phyloP scores from a whole-genome alignment of 2,329 filamentous ascomycete species.

The Claviceps paspali region DNA sequence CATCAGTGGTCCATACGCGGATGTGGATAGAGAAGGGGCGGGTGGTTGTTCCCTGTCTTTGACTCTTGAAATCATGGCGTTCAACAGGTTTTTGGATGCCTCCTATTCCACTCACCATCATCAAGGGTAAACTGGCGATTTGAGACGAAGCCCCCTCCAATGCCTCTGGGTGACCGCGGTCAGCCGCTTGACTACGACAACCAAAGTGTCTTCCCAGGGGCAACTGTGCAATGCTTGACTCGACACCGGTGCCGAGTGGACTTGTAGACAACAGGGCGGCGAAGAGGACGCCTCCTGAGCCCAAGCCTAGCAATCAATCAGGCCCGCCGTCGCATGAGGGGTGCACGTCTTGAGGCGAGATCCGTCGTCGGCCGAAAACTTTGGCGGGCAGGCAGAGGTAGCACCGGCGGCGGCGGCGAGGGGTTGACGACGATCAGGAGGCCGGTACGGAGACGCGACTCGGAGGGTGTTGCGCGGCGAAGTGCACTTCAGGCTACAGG shows the following conservation, averaged over 20 bases:
- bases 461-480: neutral
- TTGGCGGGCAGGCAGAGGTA: neutral
- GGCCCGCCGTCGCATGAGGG: slow-evolving; percentile 19
- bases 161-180: slow-evolving; percentile 17
- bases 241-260: slow-evolving; percentile 9
- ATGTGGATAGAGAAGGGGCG: neutral
- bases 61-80: neutral
- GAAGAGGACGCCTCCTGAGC: slow-evolving; percentile 18
- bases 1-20: neutral
- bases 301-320: slow-evolving; percentile 10
- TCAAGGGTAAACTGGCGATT: slow-evolving; percentile 25
- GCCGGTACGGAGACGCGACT: neutral
- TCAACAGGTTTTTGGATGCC: neutral
- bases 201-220: slow-evolving; percentile 7
- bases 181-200: slow-evolving; percentile 11
- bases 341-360: neutral
- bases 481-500: too few species aligned
- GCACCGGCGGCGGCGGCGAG: neutral
- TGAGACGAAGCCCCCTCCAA: slow-evolving; percentile 18
- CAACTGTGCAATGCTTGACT: slow-evolving; percentile 13
- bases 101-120: slow-evolving; percentile 29
- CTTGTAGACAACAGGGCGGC: slow-evolving; percentile 12
- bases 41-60: too few species aligned
- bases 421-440: neutral
- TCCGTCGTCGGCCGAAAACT: neutral